Evolutionary conservation across 2,329 filamentous ascomycete species (phyloP).

Genomic region (Arachnomyces sp.): DNA sequence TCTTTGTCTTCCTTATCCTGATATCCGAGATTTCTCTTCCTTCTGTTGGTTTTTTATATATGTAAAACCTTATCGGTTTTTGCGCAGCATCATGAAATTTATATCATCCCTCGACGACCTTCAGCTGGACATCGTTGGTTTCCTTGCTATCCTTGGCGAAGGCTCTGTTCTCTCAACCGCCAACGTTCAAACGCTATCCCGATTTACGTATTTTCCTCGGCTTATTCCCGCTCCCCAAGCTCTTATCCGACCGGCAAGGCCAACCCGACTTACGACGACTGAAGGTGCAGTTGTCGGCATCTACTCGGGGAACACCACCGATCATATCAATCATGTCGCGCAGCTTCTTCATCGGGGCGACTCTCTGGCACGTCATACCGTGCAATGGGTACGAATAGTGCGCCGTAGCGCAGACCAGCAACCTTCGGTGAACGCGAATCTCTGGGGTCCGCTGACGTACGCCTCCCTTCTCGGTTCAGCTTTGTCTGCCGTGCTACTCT

Average conservation of each 20-base stretch:
- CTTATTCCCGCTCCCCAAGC: slow-evolving; percentile 45
- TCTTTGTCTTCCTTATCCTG: too few species aligned
- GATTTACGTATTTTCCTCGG: slow-evolving; percentile 42
- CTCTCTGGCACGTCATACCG: slow-evolving; percentile 29
- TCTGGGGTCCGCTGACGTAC: slow-evolving; percentile 36
- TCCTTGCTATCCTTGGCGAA: slow-evolving; percentile 47
- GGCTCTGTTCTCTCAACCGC: slow-evolving; percentile 43
- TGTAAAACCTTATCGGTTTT: too few species aligned
- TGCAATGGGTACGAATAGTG: slow-evolving; percentile 33
- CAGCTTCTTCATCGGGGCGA: slow-evolving; percentile 29
- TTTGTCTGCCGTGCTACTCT: slow-evolving; percentile 36
- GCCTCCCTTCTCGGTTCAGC: slow-evolving; percentile 38
- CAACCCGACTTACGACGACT: slow-evolving; percentile 32
- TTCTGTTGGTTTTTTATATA: too few species aligned
- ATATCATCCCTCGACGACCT: slow-evolving; percentile 25
- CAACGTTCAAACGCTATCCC: slow-evolving; percentile 42
- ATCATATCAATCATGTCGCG: slow-evolving; percentile 42
- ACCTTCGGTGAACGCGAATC: slow-evolving; percentile 34
- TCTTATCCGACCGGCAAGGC: slow-evolving; percentile 38
- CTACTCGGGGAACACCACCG: slow-evolving; percentile 39
- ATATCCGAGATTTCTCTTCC: too few species aligned
- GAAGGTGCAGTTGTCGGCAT: slow-evolving; percentile 38
- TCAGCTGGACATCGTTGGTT: slow-evolving; percentile 49
- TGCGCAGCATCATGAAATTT: neutral
- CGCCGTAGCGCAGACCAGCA: slow-evolving; percentile 20